A percentile compares a stretch with the other conserved stretches of the same genome.
Evolutionary conservation across 2,329 filamentous ascomycete species (phyloP).

Genomic region (Amylocarpus encephaloides): DNA sequence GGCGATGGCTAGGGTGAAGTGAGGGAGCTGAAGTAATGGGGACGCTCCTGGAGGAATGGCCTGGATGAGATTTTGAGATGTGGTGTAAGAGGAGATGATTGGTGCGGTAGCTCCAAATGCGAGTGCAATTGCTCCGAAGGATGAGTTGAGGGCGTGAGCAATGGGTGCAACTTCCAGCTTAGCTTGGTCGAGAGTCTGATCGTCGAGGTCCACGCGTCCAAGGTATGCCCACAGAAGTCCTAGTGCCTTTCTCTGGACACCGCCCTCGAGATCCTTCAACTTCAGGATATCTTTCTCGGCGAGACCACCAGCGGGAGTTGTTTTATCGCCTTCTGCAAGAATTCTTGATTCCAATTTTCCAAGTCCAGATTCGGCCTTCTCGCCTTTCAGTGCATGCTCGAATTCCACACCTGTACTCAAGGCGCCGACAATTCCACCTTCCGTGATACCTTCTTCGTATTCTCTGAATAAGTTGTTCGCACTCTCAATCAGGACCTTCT

Average conservation of each 20-base stretch:
- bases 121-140: conserved; percentile 79
- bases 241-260: conserved; percentile 75
- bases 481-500: conserved; percentile 86
- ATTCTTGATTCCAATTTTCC: conserved; percentile 80
- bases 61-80: conserved; percentile 84
- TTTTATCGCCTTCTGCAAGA: conserved; percentile 51
- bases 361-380: conserved; percentile 73
- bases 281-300: conserved; percentile 67
- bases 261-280: conserved; percentile 74
- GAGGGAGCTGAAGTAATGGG: conserved; percentile 83
- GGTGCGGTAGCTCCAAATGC: conserved; percentile 80
- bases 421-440: conserved; percentile 71
- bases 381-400: conserved; percentile 65
- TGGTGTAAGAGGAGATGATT: conserved; percentile 73
- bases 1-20: conserved; percentile 66
- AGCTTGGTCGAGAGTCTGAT: conserved; percentile 68
- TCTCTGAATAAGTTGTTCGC: conserved; percentile 92
- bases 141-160: conserved; percentile 76
- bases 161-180: conserved; percentile 88
- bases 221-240: conserved; percentile 94
- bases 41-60: conserved; percentile 77
- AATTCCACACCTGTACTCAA: conserved; percentile 85
- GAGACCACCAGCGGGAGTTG: conserved; percentile 51
- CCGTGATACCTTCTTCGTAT: conserved; percentile 77
- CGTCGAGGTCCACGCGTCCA: conserved; percentile 77